A percentile compares a stretch with the other conserved stretches of the same genome.
These are phyloP conservation scores for Exophiala sp. DNA, from an alignment of 2,329 filamentous ascomycete genomes.

Conservation along the genomic window DNA sequence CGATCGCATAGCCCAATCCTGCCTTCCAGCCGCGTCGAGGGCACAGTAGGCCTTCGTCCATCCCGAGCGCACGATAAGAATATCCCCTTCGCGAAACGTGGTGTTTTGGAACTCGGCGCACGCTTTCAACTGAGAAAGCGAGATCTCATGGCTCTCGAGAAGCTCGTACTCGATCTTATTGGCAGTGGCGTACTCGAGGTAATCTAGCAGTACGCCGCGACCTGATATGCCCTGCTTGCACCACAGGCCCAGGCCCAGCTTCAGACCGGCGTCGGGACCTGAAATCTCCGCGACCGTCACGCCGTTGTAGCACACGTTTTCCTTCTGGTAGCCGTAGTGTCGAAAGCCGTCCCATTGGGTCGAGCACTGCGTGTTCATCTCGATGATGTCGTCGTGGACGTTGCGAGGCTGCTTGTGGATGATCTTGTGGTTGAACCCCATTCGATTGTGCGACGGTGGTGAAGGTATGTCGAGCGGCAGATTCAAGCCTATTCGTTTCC, in stretches of 20 bases:
- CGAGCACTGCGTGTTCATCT: slow-evolving; percentile 26
- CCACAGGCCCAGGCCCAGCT: slow-evolving; percentile 24
- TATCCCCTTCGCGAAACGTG: slow-evolving; percentile 22
- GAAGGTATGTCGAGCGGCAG: slow-evolving; percentile 36
- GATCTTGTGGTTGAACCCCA: slow-evolving; percentile 27
- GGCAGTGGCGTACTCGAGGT: slow-evolving; percentile 37
- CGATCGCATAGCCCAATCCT: neutral
- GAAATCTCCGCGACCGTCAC: slow-evolving; percentile 19
- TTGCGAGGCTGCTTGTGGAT: slow-evolving; percentile 8
- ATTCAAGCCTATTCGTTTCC: slow-evolving; percentile 34
- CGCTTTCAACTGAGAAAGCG: slow-evolving; percentile 16
- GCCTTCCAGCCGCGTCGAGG: slow-evolving; percentile 1
- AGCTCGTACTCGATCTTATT: slow-evolving; percentile 34
- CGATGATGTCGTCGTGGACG: slow-evolving; percentile 30
- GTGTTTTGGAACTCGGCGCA: slow-evolving; percentile 15
- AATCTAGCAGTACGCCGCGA: slow-evolving; percentile 44
- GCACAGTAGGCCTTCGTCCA: slow-evolving; percentile 20
- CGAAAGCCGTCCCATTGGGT: slow-evolving; percentile 14
- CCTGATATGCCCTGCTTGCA: slow-evolving; percentile 38
- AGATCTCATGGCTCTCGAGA: slow-evolving; percentile 34
- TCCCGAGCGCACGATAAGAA: slow-evolving; percentile 26
- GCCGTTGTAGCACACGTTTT: slow-evolving; percentile 35
- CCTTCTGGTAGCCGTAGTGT: slow-evolving; percentile 30
- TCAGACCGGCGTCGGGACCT: neutral
- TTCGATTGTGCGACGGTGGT: slow-evolving; percentile 31